Base-by-base conservation (phyloP, 2,329 filamentous ascomycete species). In the Colletotrichum theobromicola region DNA sequence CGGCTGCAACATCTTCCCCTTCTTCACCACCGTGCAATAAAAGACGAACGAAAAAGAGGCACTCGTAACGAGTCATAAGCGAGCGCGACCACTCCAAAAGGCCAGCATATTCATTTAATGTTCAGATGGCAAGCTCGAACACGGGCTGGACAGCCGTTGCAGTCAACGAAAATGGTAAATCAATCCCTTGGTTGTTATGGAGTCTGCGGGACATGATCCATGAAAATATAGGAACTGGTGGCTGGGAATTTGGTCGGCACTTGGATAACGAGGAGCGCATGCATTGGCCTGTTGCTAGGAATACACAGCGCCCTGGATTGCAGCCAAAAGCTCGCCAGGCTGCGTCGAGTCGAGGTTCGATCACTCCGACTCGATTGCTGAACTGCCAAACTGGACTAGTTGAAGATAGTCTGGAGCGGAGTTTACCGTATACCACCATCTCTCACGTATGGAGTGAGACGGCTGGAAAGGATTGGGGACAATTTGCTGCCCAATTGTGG, bases 31-130 rank as follows among this genome's bases (percentile, higher is more conserved):
- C n/a, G n/a, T n/a, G n/a, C n/a, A n/a, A n/a, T n/a, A n/a, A n/a
- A n/a, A n/a, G n/a, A n/a, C n/a, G 37, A 42, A n/a, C 18, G 10
- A 9, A 12, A 7, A 18, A 42, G 18, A n/a, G 10, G 0, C 16
- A n/a, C n/a, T n/a, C n/a, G 1, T 12, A 0, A n/a, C 18, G 18
- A 42, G 4, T 16, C 37, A n/a, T 2, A 42, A 7, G 10, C 18
- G 4, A 1, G 37, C n/a, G 4, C 16, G 37, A 12, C 18, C 18
- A n/a, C 5, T 42, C 2, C 0, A 0, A 16, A 16, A 42, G n/a
- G n/a, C 18, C 0, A n/a, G 0, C 18, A 16, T n/a, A 0, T 18
- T 4, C 18, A n/a, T 42, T 42, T 42, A 0, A n/a, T 9, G 18
- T 42, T 42, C 37, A n/a, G 18, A 55, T 55, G 50, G n/a, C 21